phyloP scores from a whole-genome alignment of 345 rosid genomes.

The Eucalyptus viminalis region DNA sequence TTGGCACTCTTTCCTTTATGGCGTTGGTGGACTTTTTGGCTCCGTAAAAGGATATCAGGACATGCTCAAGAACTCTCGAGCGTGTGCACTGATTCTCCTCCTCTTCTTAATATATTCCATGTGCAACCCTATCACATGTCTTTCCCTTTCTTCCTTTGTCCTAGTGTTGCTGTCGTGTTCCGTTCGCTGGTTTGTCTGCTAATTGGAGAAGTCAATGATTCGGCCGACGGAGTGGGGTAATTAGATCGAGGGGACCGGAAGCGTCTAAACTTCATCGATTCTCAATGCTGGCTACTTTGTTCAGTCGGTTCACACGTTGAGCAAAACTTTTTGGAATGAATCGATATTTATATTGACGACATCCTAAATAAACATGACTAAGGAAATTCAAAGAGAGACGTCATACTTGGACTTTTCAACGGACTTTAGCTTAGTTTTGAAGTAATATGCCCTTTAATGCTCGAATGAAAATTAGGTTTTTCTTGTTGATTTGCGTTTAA shows the following conservation, averaged over 20 bases:
- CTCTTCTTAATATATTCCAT: neutral
- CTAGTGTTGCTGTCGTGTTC: neutral
- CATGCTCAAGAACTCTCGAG: neutral
- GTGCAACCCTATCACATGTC: neutral
- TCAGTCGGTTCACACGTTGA: neutral
- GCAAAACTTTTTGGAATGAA: neutral
- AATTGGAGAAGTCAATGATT: neutral
- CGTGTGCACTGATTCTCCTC: neutral
- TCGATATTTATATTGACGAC: fast-evolving
- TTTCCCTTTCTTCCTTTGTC: neutral
- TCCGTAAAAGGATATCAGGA: neutral
- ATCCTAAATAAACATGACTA: neutral
- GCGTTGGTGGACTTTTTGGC: neutral
- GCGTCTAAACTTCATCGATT: neutral
- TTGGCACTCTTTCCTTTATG: neutral
- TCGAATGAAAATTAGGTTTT: neutral
- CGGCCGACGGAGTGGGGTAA: neutral
- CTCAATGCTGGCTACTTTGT: neutral
- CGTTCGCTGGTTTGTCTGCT: neutral
- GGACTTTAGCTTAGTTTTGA: neutral
- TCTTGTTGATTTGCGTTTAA: neutral
- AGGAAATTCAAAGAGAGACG: neutral
- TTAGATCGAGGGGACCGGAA: neutral
- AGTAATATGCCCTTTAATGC: neutral
- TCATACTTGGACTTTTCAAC: neutral